Evolutionary conservation across 306 rosid genomes (phyloP).

Genomic region (Trifolium repens): DNA sequence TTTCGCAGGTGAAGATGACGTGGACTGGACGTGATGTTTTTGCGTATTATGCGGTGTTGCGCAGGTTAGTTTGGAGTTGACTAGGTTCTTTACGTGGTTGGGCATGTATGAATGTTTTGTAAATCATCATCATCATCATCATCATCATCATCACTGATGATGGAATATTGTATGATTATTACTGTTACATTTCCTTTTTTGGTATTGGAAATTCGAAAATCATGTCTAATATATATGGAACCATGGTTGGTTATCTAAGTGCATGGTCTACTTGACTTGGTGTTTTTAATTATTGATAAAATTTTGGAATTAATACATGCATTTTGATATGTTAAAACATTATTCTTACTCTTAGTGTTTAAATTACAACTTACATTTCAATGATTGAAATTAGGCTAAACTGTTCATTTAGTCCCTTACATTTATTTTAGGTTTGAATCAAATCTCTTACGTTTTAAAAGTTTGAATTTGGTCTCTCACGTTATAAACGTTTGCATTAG

Average conservation of each 20-base stretch:
- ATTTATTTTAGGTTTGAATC: no score
- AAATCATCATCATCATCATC: background rate
- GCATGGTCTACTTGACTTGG: background rate
- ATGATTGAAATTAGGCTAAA: no score
- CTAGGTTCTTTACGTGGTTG: background rate
- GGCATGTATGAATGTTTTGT: background rate
- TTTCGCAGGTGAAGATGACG: background rate
- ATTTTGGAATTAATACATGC: background rate
- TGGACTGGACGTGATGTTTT: background rate
- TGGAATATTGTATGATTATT: background rate
- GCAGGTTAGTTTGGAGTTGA: constrained; percentile 36
- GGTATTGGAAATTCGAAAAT: background rate
- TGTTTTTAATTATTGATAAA: background rate
- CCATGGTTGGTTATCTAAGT: background rate
- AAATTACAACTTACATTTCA: no score
- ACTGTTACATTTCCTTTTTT: background rate
- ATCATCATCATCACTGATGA: background rate
- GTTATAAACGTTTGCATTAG: no score
- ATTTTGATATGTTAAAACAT: background rate
- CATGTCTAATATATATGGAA: background rate
- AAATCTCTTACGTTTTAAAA: no score
- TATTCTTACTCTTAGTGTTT: background rate
- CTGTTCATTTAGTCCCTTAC: no score
- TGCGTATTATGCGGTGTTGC: background rate
- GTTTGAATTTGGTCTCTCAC: no score